A percentile compares a stretch with the other conserved stretches of the same genome.
These are phyloP conservation scores for Scheffersomyces ergatensis DNA, from an alignment of 805 yeast genomes.

Conservation along the genomic window DNA sequence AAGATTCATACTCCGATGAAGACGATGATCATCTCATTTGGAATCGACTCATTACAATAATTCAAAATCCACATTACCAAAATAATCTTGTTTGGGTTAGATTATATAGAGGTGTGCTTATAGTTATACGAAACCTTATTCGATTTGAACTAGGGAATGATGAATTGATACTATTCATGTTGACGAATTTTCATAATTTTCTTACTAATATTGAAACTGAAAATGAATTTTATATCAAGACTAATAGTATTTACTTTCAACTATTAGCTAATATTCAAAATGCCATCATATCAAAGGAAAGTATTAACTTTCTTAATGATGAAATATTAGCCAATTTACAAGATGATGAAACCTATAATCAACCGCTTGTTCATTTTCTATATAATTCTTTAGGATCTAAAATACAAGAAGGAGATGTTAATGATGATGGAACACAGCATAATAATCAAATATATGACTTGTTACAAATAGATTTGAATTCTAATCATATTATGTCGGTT, in stretches of 20 bases:
- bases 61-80: neutral
- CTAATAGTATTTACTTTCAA: conserved; percentile 17
- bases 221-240: conserved; percentile 11
- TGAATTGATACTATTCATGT: neutral
- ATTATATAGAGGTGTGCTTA: conserved; percentile 6
- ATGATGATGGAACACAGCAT: conserved; percentile 24
- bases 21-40: neutral
- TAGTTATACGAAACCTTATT: conserved; percentile 5
- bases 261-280: conserved; percentile 20
- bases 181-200: conserved; percentile 2
- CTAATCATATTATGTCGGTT: conserved; percentile 1
- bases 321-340: neutral
- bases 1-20: neutral
- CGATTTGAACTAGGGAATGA: neutral
- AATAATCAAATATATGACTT: conserved; percentile 6
- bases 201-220: neutral
- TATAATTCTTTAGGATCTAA: conserved; percentile 7
- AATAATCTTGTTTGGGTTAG: neutral
- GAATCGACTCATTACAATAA: neutral
- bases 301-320: neutral
- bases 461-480: conserved; percentile 3
- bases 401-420: conserved; percentile 36
- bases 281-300: neutral
- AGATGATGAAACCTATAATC: conserved; percentile 1
- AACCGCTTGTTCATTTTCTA: conserved; percentile 9